Percentiles rank a stretch among this genome's conserved stretches.
phyloP scores from a whole-genome alignment of 208 protist genomes.

The Leishmania mexicana region DNA sequence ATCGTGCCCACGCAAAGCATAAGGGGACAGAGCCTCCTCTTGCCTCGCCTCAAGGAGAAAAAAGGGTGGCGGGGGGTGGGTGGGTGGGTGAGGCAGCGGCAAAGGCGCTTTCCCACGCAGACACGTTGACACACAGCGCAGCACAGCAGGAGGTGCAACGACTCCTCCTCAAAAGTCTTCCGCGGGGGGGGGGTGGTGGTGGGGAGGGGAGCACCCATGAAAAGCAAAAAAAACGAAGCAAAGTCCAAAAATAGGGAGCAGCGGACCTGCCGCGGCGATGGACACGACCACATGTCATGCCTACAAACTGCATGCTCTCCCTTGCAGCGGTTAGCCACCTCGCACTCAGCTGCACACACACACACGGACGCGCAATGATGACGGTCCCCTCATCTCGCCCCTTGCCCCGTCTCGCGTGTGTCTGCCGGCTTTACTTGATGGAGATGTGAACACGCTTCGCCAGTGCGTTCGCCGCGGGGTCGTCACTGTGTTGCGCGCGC shows the following conservation, averaged over 20 bases:
- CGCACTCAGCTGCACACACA: neutral
- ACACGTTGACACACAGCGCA: neutral
- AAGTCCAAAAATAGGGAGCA: neutral
- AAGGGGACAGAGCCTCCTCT: neutral
- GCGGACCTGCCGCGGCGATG: neutral
- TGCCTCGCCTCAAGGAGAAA: neutral
- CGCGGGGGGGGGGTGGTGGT: neutral
- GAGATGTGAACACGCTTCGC: constrained; percentile 35
- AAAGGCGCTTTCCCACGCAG: neutral
- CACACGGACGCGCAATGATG: neutral
- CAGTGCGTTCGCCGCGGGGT: constrained; percentile 15
- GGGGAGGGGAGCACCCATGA: neutral
- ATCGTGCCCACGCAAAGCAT: too few species aligned
- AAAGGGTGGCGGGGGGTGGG: neutral
- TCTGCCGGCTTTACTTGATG: constrained; percentile 9
- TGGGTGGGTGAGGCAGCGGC: neutral
- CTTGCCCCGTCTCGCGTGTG: neutral
- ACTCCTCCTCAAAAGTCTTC: too few species aligned
- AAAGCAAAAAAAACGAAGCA: neutral
- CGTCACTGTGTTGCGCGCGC: constrained; percentile 28
- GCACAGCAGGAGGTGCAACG: neutral
- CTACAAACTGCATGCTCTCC: neutral
- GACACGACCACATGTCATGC: neutral
- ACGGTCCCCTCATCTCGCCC: neutral
- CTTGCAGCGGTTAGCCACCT: neutral